phyloP scores from a whole-genome alignment of 768 basidiomycete species.

The Pleurotus tuber-regium region DNA sequence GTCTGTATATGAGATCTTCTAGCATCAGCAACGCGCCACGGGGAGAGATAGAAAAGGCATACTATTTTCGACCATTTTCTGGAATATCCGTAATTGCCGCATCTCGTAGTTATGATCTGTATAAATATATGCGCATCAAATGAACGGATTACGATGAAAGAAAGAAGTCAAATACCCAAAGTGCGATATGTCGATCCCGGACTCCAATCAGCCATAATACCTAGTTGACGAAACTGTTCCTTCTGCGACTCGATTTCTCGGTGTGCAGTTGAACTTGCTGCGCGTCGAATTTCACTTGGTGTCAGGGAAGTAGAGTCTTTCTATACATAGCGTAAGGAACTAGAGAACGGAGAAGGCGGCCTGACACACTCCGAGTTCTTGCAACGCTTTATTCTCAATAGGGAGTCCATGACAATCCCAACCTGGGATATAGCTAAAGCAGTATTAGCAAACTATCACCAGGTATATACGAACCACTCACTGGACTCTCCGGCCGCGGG shows the following conservation, averaged over 20 bases:
- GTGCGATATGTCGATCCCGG: constrained; percentile 76
- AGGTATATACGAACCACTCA: constrained; percentile 34
- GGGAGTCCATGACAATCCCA: constrained; percentile 99
- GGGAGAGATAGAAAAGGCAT: constrained; percentile 8
- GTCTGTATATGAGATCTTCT: constrained; percentile 77
- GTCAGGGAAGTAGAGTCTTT: constrained; percentile 56
- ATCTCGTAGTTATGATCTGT: constrained; percentile 91
- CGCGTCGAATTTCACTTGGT: constrained; percentile 59
- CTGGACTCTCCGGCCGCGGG: constrained; percentile 78
- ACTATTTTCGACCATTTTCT: constrained; percentile 87
- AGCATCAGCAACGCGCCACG: neutral
- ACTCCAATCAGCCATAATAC: constrained; percentile 92
- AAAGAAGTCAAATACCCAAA: constrained; percentile 51
- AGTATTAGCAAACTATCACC: constrained; percentile 6
- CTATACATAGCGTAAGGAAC: constrained; percentile 27
- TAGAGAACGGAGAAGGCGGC: constrained; percentile 15
- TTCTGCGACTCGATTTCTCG: constrained; percentile 75
- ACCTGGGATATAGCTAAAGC: constrained; percentile 81
- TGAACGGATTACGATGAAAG: neutral
- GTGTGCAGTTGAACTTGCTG: constrained; percentile 70
- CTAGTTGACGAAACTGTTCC: constrained; percentile 75
- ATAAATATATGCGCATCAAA: neutral
- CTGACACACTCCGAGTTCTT: constrained; percentile 69
- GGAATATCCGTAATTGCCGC: constrained; percentile 81
- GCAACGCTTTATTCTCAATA: constrained; percentile 91